Evolutionary conservation across 1,284 basidiomycete species (phyloP), one percentile per base, ranked within the genome.

Genomic region (Cryptococcus amylolentus): DNA sequence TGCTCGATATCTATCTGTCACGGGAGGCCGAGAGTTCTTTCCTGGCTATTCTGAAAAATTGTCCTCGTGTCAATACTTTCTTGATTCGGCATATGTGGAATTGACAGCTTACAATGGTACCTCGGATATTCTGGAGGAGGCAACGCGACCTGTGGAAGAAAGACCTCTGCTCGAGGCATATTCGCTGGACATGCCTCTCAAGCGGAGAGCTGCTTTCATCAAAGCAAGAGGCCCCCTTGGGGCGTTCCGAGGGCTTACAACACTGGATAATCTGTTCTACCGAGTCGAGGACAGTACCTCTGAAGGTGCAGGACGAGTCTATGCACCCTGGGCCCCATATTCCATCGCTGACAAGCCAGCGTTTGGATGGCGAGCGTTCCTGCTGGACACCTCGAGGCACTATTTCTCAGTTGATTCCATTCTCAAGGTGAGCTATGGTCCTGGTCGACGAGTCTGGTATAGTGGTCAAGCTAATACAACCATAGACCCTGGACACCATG

Each of bases 351-450:
- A 81, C 60, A 56, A 61, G 20, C 78, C 80, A 0, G 74, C 74
- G 0, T 80, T 80, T 55, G 69, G 76, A 65, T 69, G 70, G 71
- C 53, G 92, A 26, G 90, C 89, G 2, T 80, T 95, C 51, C 83
- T 88, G 80, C 81, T 96, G 10, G 92, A 96, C 66, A 94, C 88
- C 0, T 75, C 86, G 1, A 78, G 87, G 10, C 84, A 87, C 72
- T 88, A 72, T 49, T 67, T 72, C 45, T 39, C 58, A 2, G 43
- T 56, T 14, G 12, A 46, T 8, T 27, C 46, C 9, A 54, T 72
- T 4, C 20, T 56, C 9, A 62, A 58, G 55, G 65, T 66, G 20
- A 49, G 63, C 23, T 23, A 23, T 50, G 1, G 7, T 18, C 46
- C 14, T 20, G 1, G 13, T 35, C 16, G 23, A 23, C 23, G 3